phyloP scores from a whole-genome alignment of 805 yeast genomes.

The Tetrapisispora pingtungensis region DNA sequence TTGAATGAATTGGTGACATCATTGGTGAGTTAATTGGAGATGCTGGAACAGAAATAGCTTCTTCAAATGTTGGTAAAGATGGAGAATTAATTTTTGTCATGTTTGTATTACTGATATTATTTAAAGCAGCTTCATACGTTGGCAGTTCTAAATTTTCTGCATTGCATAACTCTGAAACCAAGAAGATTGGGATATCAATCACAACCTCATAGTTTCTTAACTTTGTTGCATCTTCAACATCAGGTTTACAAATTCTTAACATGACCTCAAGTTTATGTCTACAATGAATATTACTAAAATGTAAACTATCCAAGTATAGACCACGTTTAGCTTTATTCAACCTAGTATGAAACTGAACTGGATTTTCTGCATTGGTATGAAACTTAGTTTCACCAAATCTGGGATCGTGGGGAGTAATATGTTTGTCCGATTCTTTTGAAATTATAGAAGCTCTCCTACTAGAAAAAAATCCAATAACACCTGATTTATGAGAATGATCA shows the following conservation, averaged over 20 bases:
- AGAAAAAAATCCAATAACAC: conserved; percentile 1
- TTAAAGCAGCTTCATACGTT: conserved; percentile 24
- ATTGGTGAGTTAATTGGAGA: conserved; percentile 33
- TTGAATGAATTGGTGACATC: conserved; percentile 14
- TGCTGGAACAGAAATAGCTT: conserved; percentile 42
- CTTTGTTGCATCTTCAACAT: conserved; percentile 34
- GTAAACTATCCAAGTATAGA: conserved; percentile 51
- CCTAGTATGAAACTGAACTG: conserved; percentile 16
- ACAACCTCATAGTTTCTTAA: conserved; percentile 72
- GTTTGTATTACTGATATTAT: conserved; percentile 7
- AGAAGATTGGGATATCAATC: conserved; percentile 63
- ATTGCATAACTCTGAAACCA: conserved; percentile 37
- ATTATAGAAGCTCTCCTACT: conserved; percentile 1
- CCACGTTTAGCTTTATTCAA: conserved; percentile 24
- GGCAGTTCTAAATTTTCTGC: conserved; percentile 33
- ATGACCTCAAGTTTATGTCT: conserved; percentile 63
- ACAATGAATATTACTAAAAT: conserved; percentile 51
- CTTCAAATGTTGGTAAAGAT: conserved; percentile 51
- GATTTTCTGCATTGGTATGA: conserved; percentile 12
- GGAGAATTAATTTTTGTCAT: neutral
- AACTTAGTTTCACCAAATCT: conserved; percentile 12
- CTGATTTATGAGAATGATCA: neutral
- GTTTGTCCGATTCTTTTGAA: neutral
- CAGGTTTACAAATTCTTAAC: conserved; percentile 56
- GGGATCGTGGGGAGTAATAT: conserved; percentile 4